Evolutionary conservation across 371 early-diverging fungal genomes (phyloP), one percentile per base, ranked within the genome.

Genomic region (Mucor ambiguus): DNA sequence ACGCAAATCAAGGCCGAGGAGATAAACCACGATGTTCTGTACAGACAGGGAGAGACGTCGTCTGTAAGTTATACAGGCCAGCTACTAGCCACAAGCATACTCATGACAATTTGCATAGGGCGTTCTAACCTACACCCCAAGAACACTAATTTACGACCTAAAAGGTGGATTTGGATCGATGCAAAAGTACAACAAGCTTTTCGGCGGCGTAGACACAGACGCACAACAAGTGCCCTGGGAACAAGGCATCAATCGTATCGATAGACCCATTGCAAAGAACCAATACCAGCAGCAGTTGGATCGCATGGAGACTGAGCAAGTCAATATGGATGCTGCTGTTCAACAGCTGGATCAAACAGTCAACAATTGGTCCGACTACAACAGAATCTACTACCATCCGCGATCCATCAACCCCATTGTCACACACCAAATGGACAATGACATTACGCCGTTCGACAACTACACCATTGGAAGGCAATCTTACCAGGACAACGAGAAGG

Each of bases 311-410:
- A 32, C 63, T 4, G 79, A 72, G 35, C 49, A 55, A 20, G 62
- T 66, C 14, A 61, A 49, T 12, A 68, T 70, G 56, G 67, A 73
- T 22, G 70, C 73, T 41, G 78, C 66, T 3, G 30, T 67, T 18
- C 68, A 72, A 12, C 68, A 75, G 52, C 37, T 80, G 28, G 75
- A 84, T 65, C 58, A 68, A 30, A 65, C 82, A 18, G 84, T 89
- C 55, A 72, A 81, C 43, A 82, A 81, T 1, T 96, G 96, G 96
- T 88, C 96, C 0, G 96, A 96, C 69, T 93, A 84, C 70, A 91
- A 89, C 67, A 83, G 89, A 22, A 78, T 89, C 20, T 91, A 82
- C 63, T 94, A 88, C 66, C 93, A 93, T 66, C 92, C 92, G 24
- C 85, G 89, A 12, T 84, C 94, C 5, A 71, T 92, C 30, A 78